Evolutionary conservation across 192 early-diverging fungal species (phyloP), one percentile per base, ranked within the genome.

Genomic region (Linnemannia zychae): DNA sequence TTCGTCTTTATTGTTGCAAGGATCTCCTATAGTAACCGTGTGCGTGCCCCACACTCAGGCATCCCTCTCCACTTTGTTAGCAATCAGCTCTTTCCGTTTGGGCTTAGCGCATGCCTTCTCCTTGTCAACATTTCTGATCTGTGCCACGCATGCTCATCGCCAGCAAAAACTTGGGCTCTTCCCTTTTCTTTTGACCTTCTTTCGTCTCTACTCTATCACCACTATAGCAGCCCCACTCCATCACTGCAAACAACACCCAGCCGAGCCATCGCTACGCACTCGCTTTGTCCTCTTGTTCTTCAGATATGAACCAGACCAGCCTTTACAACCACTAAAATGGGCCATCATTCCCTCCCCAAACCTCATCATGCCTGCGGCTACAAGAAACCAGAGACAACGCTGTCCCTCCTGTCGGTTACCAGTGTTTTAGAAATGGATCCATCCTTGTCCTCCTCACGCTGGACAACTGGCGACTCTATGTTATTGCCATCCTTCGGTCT

Each of bases 81-180:
- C 28, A 3, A 63, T 63, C 57, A 31, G 28, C 28, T 12, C 3
- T 24, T 63, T 44, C 3, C 24, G 24, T 63, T 63, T 63, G 57
- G 57, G 57, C 57, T 63, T 63, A 63, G 57, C 28, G 6, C 11
- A 5, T 24, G 22, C 28, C 2, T 4, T 28, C 24, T 28, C 24
- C 22, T 31, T 18, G 33, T 73, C 38, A 34, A 40, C 67, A 69
- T 38, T 69, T 69, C 33, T 69, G 67, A 69, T 40, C 67, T 69
- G 17, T 69, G 67, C 67, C 38, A 63, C 57, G 57, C 57, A 31
- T 63, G 31, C 57, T 31, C 28, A 1, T 31, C 11, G 40, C 3
- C 3, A 44, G 40, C 40, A 9, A 3, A 6, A 9, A 44, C 3
- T 44, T 16, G 24, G 57, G 12, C 9, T 22, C 12, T 63, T 63